Conservation (phyloP, 2,329 filamentous ascomycete species). For the Pseudogymnoascus sp. region DNA sequence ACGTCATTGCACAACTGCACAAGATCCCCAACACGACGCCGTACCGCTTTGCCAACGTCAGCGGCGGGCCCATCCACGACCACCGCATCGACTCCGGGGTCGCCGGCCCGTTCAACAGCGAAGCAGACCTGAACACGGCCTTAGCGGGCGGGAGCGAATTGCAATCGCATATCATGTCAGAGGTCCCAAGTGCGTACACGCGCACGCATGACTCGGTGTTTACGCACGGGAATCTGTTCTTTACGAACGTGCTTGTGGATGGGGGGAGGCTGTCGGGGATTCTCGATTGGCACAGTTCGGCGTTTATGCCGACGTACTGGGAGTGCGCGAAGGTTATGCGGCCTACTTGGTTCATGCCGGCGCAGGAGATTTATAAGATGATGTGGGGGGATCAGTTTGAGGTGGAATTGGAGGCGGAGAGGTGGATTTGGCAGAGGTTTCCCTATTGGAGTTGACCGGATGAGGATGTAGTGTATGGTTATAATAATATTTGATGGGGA, state of each 20-base stretch:
- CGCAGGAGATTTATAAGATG: neutral
- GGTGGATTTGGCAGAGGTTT: neutral
- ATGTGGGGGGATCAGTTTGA: neutral
- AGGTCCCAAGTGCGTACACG: neutral
- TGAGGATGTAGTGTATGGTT: too few species aligned
- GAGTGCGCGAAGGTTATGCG: neutral
- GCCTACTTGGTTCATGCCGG: too few species aligned
- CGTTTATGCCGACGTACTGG: neutral
- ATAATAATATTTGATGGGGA: too few species aligned
- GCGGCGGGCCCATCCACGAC: neutral
- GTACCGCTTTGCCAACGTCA: neutral
- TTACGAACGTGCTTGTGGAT: neutral
- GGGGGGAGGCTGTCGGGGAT: neutral
- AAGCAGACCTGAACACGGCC: neutral
- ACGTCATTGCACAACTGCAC: neutral
- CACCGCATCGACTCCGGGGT: neutral
- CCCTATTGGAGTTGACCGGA: neutral
- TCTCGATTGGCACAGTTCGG: neutral
- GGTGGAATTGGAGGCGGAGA: neutral
- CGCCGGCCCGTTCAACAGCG: neutral
- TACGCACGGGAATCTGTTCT: neutral
- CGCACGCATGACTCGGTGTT: neutral
- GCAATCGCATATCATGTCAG: neutral
- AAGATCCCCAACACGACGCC: neutral
- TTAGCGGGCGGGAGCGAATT: neutral